Percentiles rank a stretch among this genome's conserved stretches.
These are phyloP conservation scores for Cercospora berteroae DNA, from an alignment of 2,329 filamentous ascomycete genomes.

Conservation along the genomic window DNA sequence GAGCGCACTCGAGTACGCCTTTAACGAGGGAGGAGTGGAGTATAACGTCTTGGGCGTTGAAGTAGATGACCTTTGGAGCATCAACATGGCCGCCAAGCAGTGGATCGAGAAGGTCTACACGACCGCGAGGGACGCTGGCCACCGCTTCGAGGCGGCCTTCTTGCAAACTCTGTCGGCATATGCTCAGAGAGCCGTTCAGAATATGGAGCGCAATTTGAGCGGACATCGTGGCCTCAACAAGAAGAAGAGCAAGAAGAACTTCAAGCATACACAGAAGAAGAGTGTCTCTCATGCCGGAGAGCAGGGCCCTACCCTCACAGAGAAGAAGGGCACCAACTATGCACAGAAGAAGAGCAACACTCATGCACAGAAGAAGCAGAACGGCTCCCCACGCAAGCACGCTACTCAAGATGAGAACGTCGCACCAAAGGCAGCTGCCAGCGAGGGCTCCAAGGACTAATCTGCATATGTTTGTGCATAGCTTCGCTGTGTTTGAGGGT, in stretches of 20 bases:
- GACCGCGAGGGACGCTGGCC: neutral
- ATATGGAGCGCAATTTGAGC: neutral
- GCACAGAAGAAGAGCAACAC: neutral
- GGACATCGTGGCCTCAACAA: neutral
- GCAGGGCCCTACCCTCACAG: neutral
- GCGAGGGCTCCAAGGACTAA: neutral
- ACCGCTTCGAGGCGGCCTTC: slow-evolving; percentile 1
- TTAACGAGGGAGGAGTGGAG: slow-evolving; percentile 33
- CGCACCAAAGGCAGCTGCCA: neutral
- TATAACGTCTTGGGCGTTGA: slow-evolving; percentile 29
- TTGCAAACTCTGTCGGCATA: neutral
- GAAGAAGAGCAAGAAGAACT: slow-evolving; percentile 2
- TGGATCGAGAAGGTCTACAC: slow-evolving; percentile 15
- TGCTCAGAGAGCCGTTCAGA: neutral
- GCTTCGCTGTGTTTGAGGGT: neutral
- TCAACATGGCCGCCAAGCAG: slow-evolving; percentile 15
- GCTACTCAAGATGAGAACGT: neutral
- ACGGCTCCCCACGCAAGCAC: neutral
- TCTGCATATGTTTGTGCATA: neutral
- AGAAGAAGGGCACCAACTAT: neutral
- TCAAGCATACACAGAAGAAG: neutral
- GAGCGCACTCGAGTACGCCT: slow-evolving; percentile 21
- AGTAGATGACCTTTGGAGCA: slow-evolving; percentile 15
- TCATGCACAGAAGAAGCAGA: neutral
- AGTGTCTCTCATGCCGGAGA: neutral